phyloP scores from a whole-genome alignment of 2,329 filamentous ascomycete species.

The Fusarium proliferatum region DNA sequence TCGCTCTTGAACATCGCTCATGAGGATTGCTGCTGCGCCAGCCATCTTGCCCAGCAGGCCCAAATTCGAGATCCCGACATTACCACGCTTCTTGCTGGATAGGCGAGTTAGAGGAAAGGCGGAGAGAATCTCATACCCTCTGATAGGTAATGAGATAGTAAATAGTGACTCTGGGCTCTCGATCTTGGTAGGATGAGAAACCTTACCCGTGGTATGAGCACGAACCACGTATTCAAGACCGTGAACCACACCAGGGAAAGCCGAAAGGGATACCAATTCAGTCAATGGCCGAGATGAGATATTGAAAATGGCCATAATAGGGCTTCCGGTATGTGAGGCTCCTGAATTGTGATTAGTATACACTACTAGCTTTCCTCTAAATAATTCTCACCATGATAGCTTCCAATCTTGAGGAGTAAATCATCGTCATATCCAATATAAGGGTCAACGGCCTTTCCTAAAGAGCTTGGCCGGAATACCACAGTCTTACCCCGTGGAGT shows the following conservation, averaged over 20 bases:
- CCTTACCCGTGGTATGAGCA: conserved; percentile 73
- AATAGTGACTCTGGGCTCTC: conserved; percentile 64
- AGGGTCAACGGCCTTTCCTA: conserved; percentile 77
- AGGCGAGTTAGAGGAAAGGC: conserved; percentile 75
- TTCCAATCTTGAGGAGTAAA: conserved; percentile 79
- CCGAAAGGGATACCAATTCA: conserved; percentile 75
- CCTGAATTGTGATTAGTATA: conserved; percentile 47
- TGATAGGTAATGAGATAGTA: conserved; percentile 69
- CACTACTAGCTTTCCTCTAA: too few species aligned
- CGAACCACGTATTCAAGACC: conserved; percentile 76
- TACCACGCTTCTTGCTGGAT: conserved; percentile 48
- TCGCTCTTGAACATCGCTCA: conserved; percentile 65
- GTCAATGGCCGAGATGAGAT: conserved; percentile 70
- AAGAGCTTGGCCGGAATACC: conserved; percentile 80
- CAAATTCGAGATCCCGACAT: conserved; percentile 72
- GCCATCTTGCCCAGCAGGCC: conserved; percentile 92
- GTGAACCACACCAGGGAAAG: conserved; percentile 76
- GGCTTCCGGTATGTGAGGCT: conserved; percentile 72
- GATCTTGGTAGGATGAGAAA: conserved; percentile 64
- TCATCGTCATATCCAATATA: conserved; percentile 83
- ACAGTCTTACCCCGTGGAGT: conserved; percentile 79
- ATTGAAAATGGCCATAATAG: conserved; percentile 89
- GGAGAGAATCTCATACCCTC: conserved; percentile 84
- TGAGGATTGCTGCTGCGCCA: conserved; percentile 80
- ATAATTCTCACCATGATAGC: conserved; percentile 74